Base-by-base conservation (phyloP, 2,329 filamentous ascomycete genomes). In the Thielaviopsis populi region DNA sequence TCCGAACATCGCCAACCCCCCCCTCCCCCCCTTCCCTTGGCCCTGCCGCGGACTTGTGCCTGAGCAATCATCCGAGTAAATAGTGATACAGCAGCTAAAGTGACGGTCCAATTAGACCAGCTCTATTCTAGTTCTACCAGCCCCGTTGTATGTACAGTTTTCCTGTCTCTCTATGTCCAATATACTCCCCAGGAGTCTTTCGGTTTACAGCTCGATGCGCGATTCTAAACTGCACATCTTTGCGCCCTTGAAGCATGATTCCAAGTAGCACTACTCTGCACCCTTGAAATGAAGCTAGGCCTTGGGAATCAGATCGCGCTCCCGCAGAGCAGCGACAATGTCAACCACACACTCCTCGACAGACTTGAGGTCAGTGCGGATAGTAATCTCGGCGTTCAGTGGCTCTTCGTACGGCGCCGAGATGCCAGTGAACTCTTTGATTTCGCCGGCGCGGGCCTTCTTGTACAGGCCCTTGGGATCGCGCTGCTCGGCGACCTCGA, bases 401-500 rank as follows among this genome's bases (percentile, higher is more conserved):
- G 94, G 94, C 67, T 84, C 89, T 82, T 99, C 94, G 74, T 99
- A 99, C 1, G 94, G 94, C 37, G 92, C 91, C 69, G 87, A 91
- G 71, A 97, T 90, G 64, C 94, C 94, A 1, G 94, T 99, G 74
- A 99, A 99, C 69, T 97, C 90, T 76, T 95, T 94, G 76, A 97
- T 97, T 74, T 95, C 85, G 54, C 94, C 94, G 61, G 88, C 86
- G 54, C 92, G 80, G 13, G 94, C 94, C 83, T 96, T 96, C 82
- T 96, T 96, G 78, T 99, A 99, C 66, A 97, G 78, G 4, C 92
- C 94, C 83, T 99, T 99, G 59, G 94, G 94, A 73, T 99, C 94
- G 68, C 94, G 85, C 82, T 92, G 80, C 83, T 97, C 92, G 43
- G 94, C 92, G 54, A 94, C 89, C 75, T 90, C 89, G 69, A 97